A percentile compares a stretch with the other conserved stretches of the same genome.
These are phyloP conservation scores for Geosmithia morbida DNA, from an alignment of 2,329 filamentous ascomycete genomes.

Conservation along the genomic window DNA sequence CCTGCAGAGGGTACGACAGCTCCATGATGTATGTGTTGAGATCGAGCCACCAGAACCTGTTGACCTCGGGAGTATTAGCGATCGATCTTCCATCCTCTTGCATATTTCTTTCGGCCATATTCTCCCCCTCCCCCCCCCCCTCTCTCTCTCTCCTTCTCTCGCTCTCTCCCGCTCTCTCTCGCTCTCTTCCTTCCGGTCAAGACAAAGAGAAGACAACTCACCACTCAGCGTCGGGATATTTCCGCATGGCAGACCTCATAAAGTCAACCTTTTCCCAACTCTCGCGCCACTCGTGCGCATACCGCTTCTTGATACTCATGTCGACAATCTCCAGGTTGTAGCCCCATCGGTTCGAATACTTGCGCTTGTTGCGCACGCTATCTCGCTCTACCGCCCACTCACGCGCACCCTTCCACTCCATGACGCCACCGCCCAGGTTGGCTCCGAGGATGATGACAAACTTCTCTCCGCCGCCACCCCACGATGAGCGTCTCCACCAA, in stretches of 20 bases:
- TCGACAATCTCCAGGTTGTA: constrained; percentile 95
- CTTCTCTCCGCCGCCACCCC: constrained; percentile 74
- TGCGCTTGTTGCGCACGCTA: constrained; percentile 88
- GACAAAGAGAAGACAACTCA: constrained; percentile 26
- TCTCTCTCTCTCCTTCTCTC: too few species aligned
- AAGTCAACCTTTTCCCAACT: constrained; percentile 99
- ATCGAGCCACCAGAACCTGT: constrained; percentile 99
- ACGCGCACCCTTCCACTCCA: constrained; percentile 95
- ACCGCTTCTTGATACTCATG: constrained; percentile 97
- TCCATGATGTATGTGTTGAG: constrained; percentile 98
- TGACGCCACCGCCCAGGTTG: constrained; percentile 90
- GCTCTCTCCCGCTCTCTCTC: too few species aligned
- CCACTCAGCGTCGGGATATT: constrained; percentile 96
- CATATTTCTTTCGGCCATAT: too few species aligned
- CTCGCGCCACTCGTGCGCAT: constrained; percentile 97
- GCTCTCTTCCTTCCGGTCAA: not conserved
- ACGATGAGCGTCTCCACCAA: constrained; percentile 56
- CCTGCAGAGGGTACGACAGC: constrained; percentile 74
- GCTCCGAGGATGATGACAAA: constrained; percentile 88
- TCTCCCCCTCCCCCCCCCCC: too few species aligned
- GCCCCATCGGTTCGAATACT: constrained; percentile 76
- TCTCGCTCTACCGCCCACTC: constrained; percentile 98
- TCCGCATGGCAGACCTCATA: constrained; percentile 73
- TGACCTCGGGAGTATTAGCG: constrained; percentile 4
- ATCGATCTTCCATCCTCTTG: not conserved